Evolutionary conservation across 2,329 filamentous ascomycete genomes (phyloP).

Genomic region (Colletotrichum lini): DNA sequence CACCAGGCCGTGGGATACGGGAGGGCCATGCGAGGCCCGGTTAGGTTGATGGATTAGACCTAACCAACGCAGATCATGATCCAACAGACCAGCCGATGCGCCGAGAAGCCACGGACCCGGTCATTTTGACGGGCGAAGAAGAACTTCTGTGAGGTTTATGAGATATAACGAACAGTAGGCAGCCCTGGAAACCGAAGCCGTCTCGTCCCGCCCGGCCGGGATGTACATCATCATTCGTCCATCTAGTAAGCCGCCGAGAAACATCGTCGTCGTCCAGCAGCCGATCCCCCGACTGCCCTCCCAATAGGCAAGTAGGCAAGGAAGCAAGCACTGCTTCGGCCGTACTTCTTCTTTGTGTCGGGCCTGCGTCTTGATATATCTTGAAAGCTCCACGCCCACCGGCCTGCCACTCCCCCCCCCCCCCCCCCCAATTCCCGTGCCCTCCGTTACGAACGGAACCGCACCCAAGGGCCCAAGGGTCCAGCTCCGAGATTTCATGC

Average conservation of each 20-base stretch:
- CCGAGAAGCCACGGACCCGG: neutral
- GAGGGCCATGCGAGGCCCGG: neutral
- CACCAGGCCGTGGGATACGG: conserved; percentile 3
- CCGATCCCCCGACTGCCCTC: neutral
- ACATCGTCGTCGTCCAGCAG: conserved; percentile 16
- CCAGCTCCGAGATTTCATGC: conserved; percentile 13
- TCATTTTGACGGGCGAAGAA: neutral
- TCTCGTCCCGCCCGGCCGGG: neutral
- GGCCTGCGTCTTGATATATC: conserved; percentile 19
- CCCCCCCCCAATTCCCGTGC: neutral
- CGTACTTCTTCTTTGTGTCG: conserved; percentile 25
- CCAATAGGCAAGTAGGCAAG: neutral
- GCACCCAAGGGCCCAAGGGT: conserved; percentile 22
- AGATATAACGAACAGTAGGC: neutral
- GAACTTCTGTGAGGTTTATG: neutral
- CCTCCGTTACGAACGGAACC: neutral
- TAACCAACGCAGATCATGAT: conserved; percentile 5
- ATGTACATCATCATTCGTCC: neutral
- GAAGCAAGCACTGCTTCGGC: conserved; percentile 1
- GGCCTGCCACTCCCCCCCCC: neutral
- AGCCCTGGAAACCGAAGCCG: neutral
- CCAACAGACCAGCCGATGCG: neutral
- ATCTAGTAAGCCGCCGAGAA: neutral
- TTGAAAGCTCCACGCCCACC: conserved; percentile 3
- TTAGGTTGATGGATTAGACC: neutral